Evolutionary conservation across 805 yeast genomes (phyloP).

Genomic region (Teunomyces pallodes): DNA sequence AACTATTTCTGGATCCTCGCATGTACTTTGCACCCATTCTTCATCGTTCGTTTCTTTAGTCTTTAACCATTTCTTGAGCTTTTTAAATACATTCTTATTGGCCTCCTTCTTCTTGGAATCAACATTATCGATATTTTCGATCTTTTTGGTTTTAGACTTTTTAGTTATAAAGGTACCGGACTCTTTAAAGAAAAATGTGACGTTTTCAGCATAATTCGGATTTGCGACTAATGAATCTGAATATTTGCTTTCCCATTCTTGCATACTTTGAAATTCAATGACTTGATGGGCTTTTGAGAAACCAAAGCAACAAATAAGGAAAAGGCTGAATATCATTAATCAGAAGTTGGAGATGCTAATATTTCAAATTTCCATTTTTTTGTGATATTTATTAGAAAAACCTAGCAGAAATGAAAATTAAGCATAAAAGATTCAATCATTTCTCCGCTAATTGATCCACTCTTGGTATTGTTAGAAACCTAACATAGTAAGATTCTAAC

Average conservation of each 20-base stretch:
- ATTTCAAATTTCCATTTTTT: not conserved
- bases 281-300: not conserved
- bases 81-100: not conserved
- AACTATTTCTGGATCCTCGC: constrained; percentile 4
- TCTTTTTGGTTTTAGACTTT: not conserved
- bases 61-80: not conserved
- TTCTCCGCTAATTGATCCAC: not conserved
- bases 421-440: not conserved
- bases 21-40: constrained; percentile 8
- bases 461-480: too few relatives aligned
- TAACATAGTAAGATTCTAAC: too few relatives aligned
- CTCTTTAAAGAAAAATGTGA: constrained; percentile 3
- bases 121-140: not conserved
- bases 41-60: not conserved
- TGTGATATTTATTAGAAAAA: not conserved
- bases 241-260: not conserved
- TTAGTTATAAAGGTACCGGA: constrained; percentile 3
- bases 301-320: not conserved
- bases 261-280: not conserved
- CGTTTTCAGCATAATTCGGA: not conserved
- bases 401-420: not conserved
- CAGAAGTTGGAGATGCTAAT: not conserved
- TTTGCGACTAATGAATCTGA: not conserved
- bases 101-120: not conserved
- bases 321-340: not conserved